These are phyloP conservation scores for Tritrichomonas musculus DNA, from an alignment of 208 protist genomes.

Conservation along the genomic window DNA sequence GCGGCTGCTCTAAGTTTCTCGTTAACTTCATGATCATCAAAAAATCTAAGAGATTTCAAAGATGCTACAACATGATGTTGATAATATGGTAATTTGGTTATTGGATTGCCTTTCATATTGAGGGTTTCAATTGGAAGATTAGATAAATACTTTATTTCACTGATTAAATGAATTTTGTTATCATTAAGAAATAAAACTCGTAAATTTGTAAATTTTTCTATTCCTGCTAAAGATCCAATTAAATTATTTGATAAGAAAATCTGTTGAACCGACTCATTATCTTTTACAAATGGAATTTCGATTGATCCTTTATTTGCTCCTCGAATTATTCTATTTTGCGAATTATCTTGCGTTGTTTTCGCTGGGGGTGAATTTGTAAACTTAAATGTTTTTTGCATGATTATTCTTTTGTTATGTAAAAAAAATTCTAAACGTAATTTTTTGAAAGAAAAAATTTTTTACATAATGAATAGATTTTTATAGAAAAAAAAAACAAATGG, in stretches of 20 bases:
- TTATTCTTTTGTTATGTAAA: no score
- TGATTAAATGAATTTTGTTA: background rate
- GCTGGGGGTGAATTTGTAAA: no score
- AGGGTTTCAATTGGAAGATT: background rate
- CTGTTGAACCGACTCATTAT: background rate
- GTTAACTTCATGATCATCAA: background rate
- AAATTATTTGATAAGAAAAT: background rate
- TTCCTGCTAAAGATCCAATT: background rate
- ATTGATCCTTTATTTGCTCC: no score
- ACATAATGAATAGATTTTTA: no score
- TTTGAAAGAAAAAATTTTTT: no score
- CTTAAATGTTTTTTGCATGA: no score
- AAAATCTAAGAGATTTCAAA: background rate
- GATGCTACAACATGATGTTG: background rate
- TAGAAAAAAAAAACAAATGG: no score
- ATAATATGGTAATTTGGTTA: background rate
- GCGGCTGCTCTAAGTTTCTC: background rate
- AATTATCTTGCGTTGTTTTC: no score
- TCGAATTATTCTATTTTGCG: no score
- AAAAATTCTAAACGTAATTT: no score
- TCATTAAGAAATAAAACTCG: background rate
- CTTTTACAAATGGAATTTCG: no score
- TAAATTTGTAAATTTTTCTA: background rate
- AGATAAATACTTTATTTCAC: background rate
- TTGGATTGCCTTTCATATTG: background rate